Evolutionary conservation across 1,284 basidiomycete genomes (phyloP), one percentile per base, ranked within the genome.

Genomic region (Pyrrhoderma noxium): DNA sequence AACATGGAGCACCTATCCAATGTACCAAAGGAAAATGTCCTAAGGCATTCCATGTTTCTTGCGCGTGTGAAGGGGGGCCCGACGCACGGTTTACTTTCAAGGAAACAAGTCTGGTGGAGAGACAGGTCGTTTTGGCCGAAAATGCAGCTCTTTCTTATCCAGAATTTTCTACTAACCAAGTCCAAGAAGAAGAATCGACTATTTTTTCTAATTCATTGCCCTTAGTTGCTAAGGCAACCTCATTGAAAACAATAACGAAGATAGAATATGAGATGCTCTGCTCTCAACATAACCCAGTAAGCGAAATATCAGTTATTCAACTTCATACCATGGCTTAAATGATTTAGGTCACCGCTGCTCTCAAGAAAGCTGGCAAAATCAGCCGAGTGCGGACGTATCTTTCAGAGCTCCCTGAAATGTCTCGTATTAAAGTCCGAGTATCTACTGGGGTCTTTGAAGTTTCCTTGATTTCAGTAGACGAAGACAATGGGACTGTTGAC

Each of bases 1-100:
- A 71, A 7, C 85, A 92, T 56, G 95, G 95, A 3, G 91, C 91
- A 3, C 93, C 93, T 52, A 83, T 96, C 25, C 93, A 97, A 62
- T 97, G 93, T 64, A 90, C 90, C 8, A 91, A 91, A 65, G 91
- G 91, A 53, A 93, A 91, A 68, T 96, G 95, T 63, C 76, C 89
- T 1, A 90, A 89, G 60, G 91, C 95, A 0, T 96, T 90, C 67
- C 95, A 99, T 64, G 85, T 96, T 23, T 88, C 85, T 1, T 99
- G 95, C 65, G 95, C 95, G 0, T 71, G 73, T 23, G 77, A 80
- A 21, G 79, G 77, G 0, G 66, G 52, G 18, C 19, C 67, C 3
- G 70, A 65, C 3, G 60, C 62, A 5, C 76, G 80, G 9, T 74
- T 89, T 41, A 69, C 79, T 13, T 89, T 85, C 61, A 68, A 67